A percentile compares a stretch with the other conserved stretches of the same genome.
These are phyloP conservation scores for Flaveria bidentis DNA, from an alignment of 129 eudicot genomes.

Conservation along the genomic window DNA sequence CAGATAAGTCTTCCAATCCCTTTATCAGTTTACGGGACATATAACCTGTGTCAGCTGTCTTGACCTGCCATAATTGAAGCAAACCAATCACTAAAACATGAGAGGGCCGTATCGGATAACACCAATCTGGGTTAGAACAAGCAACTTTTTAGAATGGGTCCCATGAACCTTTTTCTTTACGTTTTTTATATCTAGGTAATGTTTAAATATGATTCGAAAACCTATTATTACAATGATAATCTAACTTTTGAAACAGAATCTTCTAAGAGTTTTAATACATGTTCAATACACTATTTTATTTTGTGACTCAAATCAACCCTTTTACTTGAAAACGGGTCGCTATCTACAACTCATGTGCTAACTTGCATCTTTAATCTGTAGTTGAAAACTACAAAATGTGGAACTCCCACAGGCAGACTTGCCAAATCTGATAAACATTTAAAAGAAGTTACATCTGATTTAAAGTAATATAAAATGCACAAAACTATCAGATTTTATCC, in stretches of 20 bases:
- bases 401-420: not conserved
- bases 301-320: not conserved
- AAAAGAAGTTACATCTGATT: not conserved
- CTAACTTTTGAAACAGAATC: not conserved
- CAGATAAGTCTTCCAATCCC: constrained; percentile 77
- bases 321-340: not conserved
- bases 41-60: constrained; percentile 97
- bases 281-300: not conserved
- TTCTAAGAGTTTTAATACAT: not conserved
- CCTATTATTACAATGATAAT: not conserved
- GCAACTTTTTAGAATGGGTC: not conserved
- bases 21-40: constrained; percentile 91
- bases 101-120: too few relatives aligned
- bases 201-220: not conserved
- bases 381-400: not conserved
- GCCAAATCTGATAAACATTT: not conserved
- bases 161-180: not conserved
- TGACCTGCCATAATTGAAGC: constrained; percentile 57
- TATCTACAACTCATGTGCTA: too few relatives aligned
- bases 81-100: not conserved
- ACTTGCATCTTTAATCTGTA: too few relatives aligned
- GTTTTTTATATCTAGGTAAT: not conserved
- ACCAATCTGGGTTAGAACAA: not conserved
- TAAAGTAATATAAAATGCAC: not conserved
- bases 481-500: not conserved